These are phyloP conservation scores for Beauveria bassiana DNA, from an alignment of 2,329 filamentous ascomycete species.

Conservation along the genomic window DNA sequence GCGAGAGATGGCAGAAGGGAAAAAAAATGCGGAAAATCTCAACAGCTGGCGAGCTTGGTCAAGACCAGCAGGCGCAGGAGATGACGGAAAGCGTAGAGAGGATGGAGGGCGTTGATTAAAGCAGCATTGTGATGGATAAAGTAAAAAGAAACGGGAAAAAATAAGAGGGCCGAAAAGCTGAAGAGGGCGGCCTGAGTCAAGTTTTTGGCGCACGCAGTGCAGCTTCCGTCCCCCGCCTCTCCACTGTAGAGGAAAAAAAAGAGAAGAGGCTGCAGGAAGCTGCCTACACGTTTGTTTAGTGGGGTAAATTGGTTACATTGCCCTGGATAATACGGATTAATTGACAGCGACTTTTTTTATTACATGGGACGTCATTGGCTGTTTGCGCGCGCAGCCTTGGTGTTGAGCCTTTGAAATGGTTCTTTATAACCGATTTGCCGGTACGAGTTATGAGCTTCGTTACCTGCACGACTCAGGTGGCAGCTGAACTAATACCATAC, in stretches of 20 bases:
- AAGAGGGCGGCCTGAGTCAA: constrained; percentile 3
- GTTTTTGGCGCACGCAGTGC: background rate
- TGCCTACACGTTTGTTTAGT: background rate
- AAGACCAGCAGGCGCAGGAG: constrained; percentile 8
- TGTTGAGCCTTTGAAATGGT: background rate
- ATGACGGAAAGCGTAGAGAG: background rate
- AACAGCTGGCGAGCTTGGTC: background rate
- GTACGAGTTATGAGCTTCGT: too few species aligned
- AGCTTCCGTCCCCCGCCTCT: background rate
- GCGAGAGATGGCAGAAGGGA: background rate
- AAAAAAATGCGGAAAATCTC: background rate
- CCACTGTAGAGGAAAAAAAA: background rate
- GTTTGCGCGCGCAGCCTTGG: background rate
- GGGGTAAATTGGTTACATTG: background rate
- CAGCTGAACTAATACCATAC: too few species aligned
- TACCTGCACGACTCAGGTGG: too few species aligned
- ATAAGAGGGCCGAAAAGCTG: background rate
- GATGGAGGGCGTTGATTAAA: constrained; percentile 1
- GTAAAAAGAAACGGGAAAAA: background rate
- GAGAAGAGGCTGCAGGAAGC: background rate
- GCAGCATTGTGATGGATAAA: constrained; percentile 11
- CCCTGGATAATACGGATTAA: too few species aligned
- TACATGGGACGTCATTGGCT: background rate
- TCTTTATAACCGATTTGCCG: too few species aligned
- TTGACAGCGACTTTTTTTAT: background rate